Evolutionary conservation across 139 green algal species (phyloP).

Genomic region (Zygnema cylindricum): DNA sequence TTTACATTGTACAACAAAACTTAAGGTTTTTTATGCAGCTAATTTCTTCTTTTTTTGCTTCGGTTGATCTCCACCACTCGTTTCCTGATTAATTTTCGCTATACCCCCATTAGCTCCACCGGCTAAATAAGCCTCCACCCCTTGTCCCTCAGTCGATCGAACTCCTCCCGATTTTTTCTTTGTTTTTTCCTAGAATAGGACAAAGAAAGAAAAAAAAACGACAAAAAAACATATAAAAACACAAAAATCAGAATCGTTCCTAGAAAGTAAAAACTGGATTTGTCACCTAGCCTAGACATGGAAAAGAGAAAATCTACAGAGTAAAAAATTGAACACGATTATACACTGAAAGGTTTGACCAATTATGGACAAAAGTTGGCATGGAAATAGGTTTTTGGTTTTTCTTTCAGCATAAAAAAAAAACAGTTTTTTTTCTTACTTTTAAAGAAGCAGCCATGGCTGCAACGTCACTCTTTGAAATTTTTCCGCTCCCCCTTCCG

Average conservation of each 20-base stretch:
- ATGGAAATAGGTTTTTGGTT: no score
- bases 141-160: neutral
- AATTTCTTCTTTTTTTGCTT: no score
- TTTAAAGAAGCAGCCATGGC: constrained; percentile 22
- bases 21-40: no score
- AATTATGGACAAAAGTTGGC: no score
- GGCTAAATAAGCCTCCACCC: neutral
- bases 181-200: neutral
- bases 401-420: no score
- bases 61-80: neutral
- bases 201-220: neutral
- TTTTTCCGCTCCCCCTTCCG: neutral
- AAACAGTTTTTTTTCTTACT: no score
- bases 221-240: no score
- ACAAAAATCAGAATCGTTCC: neutral
- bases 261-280: constrained; percentile 12
- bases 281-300: no score
- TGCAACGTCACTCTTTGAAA: constrained; percentile 17
- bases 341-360: no score
- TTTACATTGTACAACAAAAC: no score
- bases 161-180: neutral
- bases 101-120: neutral
- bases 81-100: neutral
- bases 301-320: no score
- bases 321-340: no score